Base-by-base conservation (phyloP, 345 rosid species). In the Cardiospermum halicacabum region DNA sequence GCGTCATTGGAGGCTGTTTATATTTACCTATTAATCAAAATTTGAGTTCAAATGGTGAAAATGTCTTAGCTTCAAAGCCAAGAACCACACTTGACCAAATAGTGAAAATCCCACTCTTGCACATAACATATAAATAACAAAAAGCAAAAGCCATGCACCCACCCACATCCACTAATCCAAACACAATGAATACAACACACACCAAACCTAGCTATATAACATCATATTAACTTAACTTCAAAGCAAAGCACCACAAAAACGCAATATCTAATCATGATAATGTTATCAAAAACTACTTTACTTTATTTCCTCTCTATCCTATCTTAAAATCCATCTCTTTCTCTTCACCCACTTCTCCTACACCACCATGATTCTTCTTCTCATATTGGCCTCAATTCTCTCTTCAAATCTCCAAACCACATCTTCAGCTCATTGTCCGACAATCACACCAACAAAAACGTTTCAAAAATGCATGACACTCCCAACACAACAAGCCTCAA, bases 401-500 rank as follows among this genome's bases (percentile, higher is more conserved):
- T 37, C 70, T 71, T 68, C 62, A 63, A 43, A 60, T 65, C 55
- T 68, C 51, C 61, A 59, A 49, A 39, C 69, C 34, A 71, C 82
- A 6, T 31, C 48, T 24, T 79, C 96, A 8, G 72, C 87, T 2
- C 91, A 77, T 16, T 94, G 97, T 74, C 74, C 83, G 34, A 81
- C 93, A 59, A 26, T 65, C 2, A 80, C 96, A 0, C 63, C 88
- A 39, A 63, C 85, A 1, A 87, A 82, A 72, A 73, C 77, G 10
- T 94, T 81, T 59, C 75, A 87, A 58, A 94, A 89, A 68, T 94
- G 99, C 69, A 80, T 82, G 58, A 64, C 86, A 21, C 87, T 94
- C 5, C 97, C 96, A 0, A 87, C 99, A 22, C 99, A 94, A 60
- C 96, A 91, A 80, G 96, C 97, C 36, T 91, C 99, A 2, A 65